Evolutionary conservation across 2,329 filamentous ascomycete genomes (phyloP), one percentile per base, ranked within the genome.

Genomic region (Rutstroemia sp.): DNA sequence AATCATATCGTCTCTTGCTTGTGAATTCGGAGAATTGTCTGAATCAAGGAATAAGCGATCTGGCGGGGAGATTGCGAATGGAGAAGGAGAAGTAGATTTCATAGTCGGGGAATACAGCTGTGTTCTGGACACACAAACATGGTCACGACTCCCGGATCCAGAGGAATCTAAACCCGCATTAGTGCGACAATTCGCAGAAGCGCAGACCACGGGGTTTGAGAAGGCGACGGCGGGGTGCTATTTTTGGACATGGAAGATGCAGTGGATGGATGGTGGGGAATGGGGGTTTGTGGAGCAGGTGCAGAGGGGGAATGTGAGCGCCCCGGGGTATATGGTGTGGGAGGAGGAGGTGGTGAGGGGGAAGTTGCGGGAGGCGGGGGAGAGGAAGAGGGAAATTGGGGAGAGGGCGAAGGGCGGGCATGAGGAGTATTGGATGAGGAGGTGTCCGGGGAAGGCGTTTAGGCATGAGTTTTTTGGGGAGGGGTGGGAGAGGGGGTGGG

Each of bases 211-310:
- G 10, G 71, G 71, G 45, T 83, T 76, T 67, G 74, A 27, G 2
- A 8, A 79, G 56, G 63, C 73, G 46, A 68, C 77, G 14, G 77
- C 76, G 2, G 81, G 80, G 1, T 73, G 72, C 34, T 82, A 77
- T 63, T 84, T 83, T 70, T 83, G 80, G 81, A 83, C 80, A 0
- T 79, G 73, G 64, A 80, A 80, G 54, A 83, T 83, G 79, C 66
- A 65, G 60, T 83, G 80, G 79, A 80, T 80, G 74, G 74, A 76
- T n/a, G 80, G 79, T 12, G 80, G 79, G 12, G 80, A 81, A 66
- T 83, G 81, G 81, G 80, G 80, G 0, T 82, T 83, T 68, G 73
- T 74, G 19, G 73, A 77, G 39, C 78, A 80, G 68, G 74, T 72
- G 8, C 74, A 77, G 21, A 73, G 72, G 21, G 68, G 70, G 2